phyloP scores from a whole-genome alignment of 495 filamentous ascomycete genomes.

The Xylaria flabelliformis region DNA sequence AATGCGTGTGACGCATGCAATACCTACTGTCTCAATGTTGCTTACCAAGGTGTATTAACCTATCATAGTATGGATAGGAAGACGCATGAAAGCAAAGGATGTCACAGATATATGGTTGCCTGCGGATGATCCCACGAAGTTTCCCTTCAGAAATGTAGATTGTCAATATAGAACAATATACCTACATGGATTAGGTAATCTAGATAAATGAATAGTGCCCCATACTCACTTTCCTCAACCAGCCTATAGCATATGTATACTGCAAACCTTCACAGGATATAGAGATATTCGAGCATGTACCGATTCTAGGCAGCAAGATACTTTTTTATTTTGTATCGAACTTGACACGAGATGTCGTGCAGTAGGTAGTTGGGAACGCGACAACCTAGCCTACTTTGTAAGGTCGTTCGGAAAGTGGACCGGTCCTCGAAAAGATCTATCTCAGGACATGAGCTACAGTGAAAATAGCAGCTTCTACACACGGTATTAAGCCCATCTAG shows the following conservation, averaged over 20 bases:
- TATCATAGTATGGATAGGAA: background rate
- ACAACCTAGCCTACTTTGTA: background rate
- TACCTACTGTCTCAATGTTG: background rate
- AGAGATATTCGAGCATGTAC: background rate
- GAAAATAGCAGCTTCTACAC: no score
- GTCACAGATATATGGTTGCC: background rate
- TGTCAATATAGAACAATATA: background rate
- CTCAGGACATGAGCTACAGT: no score
- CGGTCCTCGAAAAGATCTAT: background rate
- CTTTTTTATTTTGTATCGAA: background rate
- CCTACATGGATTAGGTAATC: background rate
- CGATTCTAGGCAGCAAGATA: background rate
- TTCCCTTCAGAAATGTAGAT: background rate
- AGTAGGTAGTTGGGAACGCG: background rate
- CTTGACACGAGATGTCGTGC: background rate
- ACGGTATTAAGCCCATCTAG: no score
- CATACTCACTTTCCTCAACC: background rate
- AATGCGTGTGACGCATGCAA: background rate
- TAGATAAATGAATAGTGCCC: background rate
- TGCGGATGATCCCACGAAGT: background rate
- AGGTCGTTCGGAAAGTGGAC: background rate
- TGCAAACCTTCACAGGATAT: no score
- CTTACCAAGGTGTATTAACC: background rate
- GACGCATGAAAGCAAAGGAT: background rate
- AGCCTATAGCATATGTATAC: background rate